phyloP scores from a whole-genome alignment of 2,329 filamentous ascomycete species.

The Penicillium capsulatum region DNA sequence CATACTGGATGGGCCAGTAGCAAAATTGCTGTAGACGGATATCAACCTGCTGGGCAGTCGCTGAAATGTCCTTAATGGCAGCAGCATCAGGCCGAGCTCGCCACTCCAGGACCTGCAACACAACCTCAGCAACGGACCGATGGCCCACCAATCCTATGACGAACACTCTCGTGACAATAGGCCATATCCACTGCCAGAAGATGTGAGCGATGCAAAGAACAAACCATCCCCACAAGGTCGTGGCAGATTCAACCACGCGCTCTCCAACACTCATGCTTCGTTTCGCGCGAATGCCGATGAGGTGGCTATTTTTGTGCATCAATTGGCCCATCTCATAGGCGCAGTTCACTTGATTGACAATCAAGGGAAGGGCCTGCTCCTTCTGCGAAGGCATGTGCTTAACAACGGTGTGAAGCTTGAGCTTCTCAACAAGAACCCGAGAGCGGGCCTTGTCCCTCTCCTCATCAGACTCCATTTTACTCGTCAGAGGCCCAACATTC shows the following conservation, averaged over 20 bases:
- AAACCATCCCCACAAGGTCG: slow-evolving; percentile 74
- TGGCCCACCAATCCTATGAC: slow-evolving; percentile 75
- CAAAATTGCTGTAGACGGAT: slow-evolving; percentile 97
- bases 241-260: slow-evolving; percentile 87
- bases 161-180: slow-evolving; percentile 67
- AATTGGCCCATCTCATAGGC: slow-evolving; percentile 82
- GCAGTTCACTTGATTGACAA: slow-evolving; percentile 94
- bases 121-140: slow-evolving; percentile 71
- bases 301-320: slow-evolving; percentile 82
- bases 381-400: slow-evolving; percentile 73
- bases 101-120: slow-evolving; percentile 80
- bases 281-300: slow-evolving; percentile 74
- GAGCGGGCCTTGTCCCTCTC: slow-evolving; percentile 63
- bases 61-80: slow-evolving; percentile 90
- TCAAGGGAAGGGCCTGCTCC: slow-evolving; percentile 72
- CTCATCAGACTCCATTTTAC: slow-evolving; percentile 67
- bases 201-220: slow-evolving; percentile 65
- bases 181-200: slow-evolving; percentile 71
- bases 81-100: slow-evolving; percentile 70
- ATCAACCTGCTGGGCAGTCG: slow-evolving; percentile 94
- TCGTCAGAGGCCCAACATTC: slow-evolving; percentile 36
- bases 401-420: slow-evolving; percentile 81
- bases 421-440: slow-evolving; percentile 71
- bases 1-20: slow-evolving; percentile 97
- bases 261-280: slow-evolving; percentile 89